Conservation (phyloP, 2,329 filamentous ascomycete species). For the Colletotrichum scovillei region DNA sequence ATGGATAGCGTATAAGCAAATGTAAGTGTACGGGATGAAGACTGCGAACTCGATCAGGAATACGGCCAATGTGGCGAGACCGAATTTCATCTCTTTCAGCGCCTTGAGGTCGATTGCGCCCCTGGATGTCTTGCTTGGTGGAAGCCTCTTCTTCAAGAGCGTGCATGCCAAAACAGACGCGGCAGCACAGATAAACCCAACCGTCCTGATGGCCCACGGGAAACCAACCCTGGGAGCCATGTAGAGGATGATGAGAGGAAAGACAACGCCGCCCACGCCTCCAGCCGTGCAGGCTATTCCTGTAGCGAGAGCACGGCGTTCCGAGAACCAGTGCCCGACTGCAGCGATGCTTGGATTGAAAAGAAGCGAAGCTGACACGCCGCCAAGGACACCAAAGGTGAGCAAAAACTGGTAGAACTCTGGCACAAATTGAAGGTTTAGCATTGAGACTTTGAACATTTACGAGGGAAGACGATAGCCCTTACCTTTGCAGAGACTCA, state of each 20-base stretch:
- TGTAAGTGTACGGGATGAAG: constrained; percentile 76
- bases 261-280: constrained; percentile 67
- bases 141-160: constrained; percentile 56
- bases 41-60: constrained; percentile 71
- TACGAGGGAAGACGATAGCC: too few relatives aligned
- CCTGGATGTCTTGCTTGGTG: constrained; percentile 56
- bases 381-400: constrained; percentile 74
- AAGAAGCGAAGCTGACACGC: constrained; percentile 73
- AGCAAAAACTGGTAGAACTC: constrained; percentile 79
- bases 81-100: constrained; percentile 61
- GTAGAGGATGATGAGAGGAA: constrained; percentile 49
- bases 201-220: constrained; percentile 44
- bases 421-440: constrained; percentile 25
- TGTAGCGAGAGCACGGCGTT: constrained; percentile 73
- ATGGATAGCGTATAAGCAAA: constrained; percentile 71
- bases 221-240: constrained; percentile 44
- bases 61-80: constrained; percentile 62
- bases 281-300: constrained; percentile 76
- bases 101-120: constrained; percentile 61
- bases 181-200: constrained; percentile 42
- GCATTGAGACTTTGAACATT: too few relatives aligned
- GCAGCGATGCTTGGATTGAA: constrained; percentile 76
- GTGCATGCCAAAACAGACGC: constrained; percentile 43
- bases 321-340: constrained; percentile 76
- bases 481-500: constrained; percentile 67